Base-by-base conservation (phyloP, 1,284 basidiomycete genomes). In the Wallemia ichthyophaga region DNA sequence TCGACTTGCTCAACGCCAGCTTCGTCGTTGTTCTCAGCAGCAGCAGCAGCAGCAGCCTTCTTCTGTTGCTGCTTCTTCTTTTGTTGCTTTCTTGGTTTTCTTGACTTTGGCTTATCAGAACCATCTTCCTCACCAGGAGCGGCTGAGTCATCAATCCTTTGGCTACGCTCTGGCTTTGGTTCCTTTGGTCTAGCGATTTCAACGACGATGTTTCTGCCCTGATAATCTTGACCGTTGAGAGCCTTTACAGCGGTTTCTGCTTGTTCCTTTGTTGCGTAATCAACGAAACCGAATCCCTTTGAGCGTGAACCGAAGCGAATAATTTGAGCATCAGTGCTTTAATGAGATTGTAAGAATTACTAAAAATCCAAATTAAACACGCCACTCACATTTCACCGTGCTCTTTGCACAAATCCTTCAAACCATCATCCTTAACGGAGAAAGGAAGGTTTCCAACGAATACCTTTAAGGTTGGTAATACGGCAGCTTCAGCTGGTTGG, bases 251-350 rank as follows among this genome's bases (percentile, higher is more conserved):
- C 70, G 63, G 75, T 68, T 0, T 78, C 73, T 13, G 73, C 76
- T 60, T 76, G 65, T 67, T 82, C 77, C 9, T 78, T 79, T 17
- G 72, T 76, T 61, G 79, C 80, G 61, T 82, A 76, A 0, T 78
- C 79, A 58, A 75, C 61, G 63, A 74, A 73, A 1, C 71, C 71
- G n/a, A 62, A 64, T 1, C 66, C 65, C 15, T 64, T 66, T 2
- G 61, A 61, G 48, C 32, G 37, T 21, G 32, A 28, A 21, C 58
- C 13, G 25, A 24, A 17, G 33, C 60, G 59, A 23, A 58, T 56
- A 21, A 56, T 56, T 27, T 56, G 55, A 27, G 55, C 55, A 24
- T 56, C 55, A 7, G 55, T 56, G 55, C 55, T 56, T 11, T 17
- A 5, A 21, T 25, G 56, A 57, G 11, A 19, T 26, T 21, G 2